Conservation (phyloP, 1,284 basidiomycete genomes). For the Macrocybe sp. region DNA sequence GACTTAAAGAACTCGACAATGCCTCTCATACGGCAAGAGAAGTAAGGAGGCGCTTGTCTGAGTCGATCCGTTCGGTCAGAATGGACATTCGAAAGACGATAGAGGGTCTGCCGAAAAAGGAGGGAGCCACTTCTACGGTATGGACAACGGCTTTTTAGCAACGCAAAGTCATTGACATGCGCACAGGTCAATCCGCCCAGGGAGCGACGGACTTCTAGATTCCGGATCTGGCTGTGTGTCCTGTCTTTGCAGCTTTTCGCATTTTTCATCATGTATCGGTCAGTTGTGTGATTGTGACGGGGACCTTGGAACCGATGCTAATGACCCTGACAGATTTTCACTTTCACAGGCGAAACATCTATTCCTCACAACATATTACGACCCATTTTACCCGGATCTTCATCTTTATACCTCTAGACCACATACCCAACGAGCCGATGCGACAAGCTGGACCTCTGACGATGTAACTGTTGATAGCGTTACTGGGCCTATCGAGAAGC, state of each 20-base stretch:
- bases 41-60: constrained; percentile 39
- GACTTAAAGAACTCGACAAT: constrained; percentile 46
- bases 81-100: too few species aligned
- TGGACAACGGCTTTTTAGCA: too few species aligned
- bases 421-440: too few species aligned
- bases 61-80: constrained; percentile 24
- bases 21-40: constrained; percentile 48
- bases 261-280: constrained; percentile 36
- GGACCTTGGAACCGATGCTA: background rate
- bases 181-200: constrained; percentile 9
- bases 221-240: constrained; percentile 22
- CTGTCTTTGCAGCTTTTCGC: constrained; percentile 28
- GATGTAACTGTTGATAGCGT: too few species aligned
- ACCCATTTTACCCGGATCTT: constrained; percentile 67
- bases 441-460: too few species aligned
- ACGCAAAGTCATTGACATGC: too few species aligned
- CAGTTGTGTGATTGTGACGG: constrained; percentile 8
- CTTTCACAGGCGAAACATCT: constrained; percentile 24
- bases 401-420: constrained; percentile 48
- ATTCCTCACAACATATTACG: constrained; percentile 53
- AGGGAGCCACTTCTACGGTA: too few species aligned
- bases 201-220: constrained; percentile 12
- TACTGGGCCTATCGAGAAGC: too few species aligned
- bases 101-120: too few species aligned
- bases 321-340: constrained; percentile 25